These are phyloP conservation scores for Vitis amurensis DNA, from an alignment of 164 flowering plant genomes.

Conservation along the genomic window DNA sequence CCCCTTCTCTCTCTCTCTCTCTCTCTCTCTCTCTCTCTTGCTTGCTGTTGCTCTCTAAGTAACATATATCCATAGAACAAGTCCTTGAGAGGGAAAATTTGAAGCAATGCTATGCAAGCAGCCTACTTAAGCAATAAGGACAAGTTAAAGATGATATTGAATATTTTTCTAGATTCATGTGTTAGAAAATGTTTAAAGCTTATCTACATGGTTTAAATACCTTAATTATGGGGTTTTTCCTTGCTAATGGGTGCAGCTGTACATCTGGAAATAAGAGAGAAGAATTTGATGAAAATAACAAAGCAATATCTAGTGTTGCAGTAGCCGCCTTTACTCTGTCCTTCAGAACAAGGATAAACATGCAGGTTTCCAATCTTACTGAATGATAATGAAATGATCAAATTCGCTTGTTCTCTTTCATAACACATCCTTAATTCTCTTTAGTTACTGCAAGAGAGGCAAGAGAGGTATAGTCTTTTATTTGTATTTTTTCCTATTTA, in stretches of 20 bases:
- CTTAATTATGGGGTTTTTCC: neutral
- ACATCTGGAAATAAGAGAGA: constrained; percentile 22
- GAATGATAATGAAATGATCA: neutral
- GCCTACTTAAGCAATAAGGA: neutral
- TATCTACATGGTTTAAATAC: neutral
- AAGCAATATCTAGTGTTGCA: constrained; percentile 27
- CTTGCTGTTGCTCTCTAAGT: neutral
- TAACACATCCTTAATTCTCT: neutral
- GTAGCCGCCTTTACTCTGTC: constrained; percentile 57
- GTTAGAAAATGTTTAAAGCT: neutral
- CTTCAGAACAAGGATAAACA: constrained; percentile 29
- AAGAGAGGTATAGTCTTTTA: neutral
- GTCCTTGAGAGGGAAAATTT: neutral
- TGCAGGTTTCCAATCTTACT: constrained; percentile 37
- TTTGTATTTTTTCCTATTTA: neutral
- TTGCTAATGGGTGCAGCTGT: constrained; percentile 28
- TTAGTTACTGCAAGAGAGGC: neutral
- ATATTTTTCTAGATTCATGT: neutral
- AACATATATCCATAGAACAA: neutral
- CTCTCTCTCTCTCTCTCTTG: neutral
- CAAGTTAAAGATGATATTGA: neutral
- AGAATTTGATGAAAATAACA: constrained; percentile 33
- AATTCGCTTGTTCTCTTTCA: neutral
- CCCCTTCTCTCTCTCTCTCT: too few relatives aligned
- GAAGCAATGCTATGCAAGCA: neutral